These are phyloP conservation scores for Euphrasia arctica DNA, from an alignment of 305 asterid species.

Conservation along the genomic window DNA sequence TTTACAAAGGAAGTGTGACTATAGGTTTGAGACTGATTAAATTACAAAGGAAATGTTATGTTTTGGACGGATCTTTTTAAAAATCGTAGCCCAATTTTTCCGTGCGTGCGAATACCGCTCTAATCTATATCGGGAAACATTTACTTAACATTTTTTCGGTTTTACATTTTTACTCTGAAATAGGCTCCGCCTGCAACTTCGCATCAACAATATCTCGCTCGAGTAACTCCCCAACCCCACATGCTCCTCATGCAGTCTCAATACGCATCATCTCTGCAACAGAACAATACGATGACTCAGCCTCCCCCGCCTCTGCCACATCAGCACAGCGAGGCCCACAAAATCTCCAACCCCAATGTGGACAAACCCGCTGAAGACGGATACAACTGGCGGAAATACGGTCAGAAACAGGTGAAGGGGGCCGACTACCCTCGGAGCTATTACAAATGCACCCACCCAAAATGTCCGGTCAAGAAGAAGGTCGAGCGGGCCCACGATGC, in stretches of 20 bases:
- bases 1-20: no score
- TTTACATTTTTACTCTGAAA: conserved; percentile 23
- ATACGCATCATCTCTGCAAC: conserved; percentile 44
- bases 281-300: conserved; percentile 20
- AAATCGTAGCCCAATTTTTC: no score
- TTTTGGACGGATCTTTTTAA: no score
- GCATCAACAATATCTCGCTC: conserved; percentile 63
- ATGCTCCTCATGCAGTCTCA: conserved; percentile 31
- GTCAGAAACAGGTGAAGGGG: conserved; percentile 97
- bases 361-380: conserved; percentile 85
- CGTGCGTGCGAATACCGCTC: not conserved
- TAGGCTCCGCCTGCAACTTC: conserved; percentile 58
- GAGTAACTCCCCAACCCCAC: conserved; percentile 52
- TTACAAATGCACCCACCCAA: conserved; percentile 66
- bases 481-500: conserved; percentile 81
- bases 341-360: conserved; percentile 36
- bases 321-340: conserved; percentile 36
- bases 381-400: conserved; percentile 87
- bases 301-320: conserved; percentile 34
- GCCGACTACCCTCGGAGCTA: conserved; percentile 90
- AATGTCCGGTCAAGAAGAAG: conserved; percentile 80
- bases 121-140: not conserved
- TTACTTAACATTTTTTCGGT: not conserved
- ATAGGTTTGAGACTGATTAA: no score
- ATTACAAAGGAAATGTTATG: no score